Evolutionary conservation across 2,329 filamentous ascomycete genomes (phyloP).

Genomic region (Ascosphaera acerosa): DNA sequence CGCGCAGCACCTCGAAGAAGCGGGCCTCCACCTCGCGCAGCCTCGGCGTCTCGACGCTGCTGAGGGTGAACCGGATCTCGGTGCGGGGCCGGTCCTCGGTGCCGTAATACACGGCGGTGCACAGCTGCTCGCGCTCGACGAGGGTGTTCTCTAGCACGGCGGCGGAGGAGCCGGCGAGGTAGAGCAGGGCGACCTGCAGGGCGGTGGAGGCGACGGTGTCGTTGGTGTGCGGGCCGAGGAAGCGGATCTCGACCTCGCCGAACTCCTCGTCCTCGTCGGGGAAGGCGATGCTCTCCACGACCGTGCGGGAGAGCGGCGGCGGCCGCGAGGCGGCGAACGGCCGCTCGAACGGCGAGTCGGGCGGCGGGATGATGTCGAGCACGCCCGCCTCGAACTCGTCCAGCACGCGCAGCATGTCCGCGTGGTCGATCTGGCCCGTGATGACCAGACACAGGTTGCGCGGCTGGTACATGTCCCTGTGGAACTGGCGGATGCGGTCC

Average conservation of each 20-base stretch:
- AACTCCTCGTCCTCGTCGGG: constrained; percentile 90
- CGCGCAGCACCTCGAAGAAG: constrained; percentile 57
- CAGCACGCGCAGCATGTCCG: constrained; percentile 52
- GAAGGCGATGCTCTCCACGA: constrained; percentile 61
- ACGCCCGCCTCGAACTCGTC: constrained; percentile 78
- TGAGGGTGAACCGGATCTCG: constrained; percentile 65
- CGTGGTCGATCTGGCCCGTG: constrained; percentile 73
- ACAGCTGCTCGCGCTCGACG: constrained; percentile 79
- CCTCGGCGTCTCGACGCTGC: constrained; percentile 66
- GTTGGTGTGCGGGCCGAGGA: constrained; percentile 63
- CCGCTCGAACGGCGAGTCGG: constrained; percentile 50
- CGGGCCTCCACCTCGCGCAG: constrained; percentile 63
- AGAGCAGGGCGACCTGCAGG: constrained; percentile 55
- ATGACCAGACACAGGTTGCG: constrained; percentile 81
- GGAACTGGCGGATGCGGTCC: constrained; percentile 80
- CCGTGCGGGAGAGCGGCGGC: constrained; percentile 42
- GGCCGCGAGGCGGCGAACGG: constrained; percentile 77
- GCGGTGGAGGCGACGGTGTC: constrained; percentile 44
- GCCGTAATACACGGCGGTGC: constrained; percentile 59
- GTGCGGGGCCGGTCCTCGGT: constrained; percentile 58
- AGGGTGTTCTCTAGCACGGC: constrained; percentile 76
- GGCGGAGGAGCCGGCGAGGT: constrained; percentile 79
- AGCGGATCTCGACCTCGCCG: constrained; percentile 65
- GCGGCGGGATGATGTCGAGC: constrained; percentile 50
- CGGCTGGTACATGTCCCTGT: constrained; percentile 92